A percentile compares a stretch with the other conserved stretches of the same genome.
Evolutionary conservation across 495 filamentous ascomycete species (phyloP).

Genomic region (Lasiosphaeriaceae sp.): DNA sequence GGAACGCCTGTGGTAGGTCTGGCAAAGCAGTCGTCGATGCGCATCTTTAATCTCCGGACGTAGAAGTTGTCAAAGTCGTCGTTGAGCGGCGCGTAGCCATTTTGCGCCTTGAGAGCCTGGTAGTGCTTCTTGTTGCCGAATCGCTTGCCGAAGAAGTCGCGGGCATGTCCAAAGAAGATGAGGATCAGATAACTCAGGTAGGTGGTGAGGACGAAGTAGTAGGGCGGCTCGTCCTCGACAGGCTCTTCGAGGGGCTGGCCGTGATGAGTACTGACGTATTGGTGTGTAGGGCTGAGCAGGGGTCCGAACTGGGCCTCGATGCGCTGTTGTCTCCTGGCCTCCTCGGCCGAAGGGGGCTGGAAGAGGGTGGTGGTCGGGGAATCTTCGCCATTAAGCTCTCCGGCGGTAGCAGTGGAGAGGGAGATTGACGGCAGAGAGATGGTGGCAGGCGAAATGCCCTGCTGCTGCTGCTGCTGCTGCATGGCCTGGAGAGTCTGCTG

Average conservation of each 20-base stretch:
- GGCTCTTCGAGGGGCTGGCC: slow-evolving; percentile 75
- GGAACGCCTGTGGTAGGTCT: slow-evolving; percentile 90
- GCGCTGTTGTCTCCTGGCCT: slow-evolving; percentile 68
- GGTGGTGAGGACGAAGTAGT: slow-evolving; percentile 93
- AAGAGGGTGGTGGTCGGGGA: slow-evolving; percentile 73
- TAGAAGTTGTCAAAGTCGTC: slow-evolving; percentile 99
- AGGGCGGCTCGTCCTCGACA: slow-evolving; percentile 91
- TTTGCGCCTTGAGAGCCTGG: slow-evolving; percentile 70
- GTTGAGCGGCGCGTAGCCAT: slow-evolving; percentile 95
- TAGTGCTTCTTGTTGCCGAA: slow-evolving; percentile 79
- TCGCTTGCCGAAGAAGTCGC: slow-evolving; percentile 97
- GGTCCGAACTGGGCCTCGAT: slow-evolving; percentile 91
- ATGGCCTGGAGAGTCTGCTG: slow-evolving; percentile 60
- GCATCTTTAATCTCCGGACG: slow-evolving; percentile 82
- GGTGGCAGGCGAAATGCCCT: slow-evolving; percentile 58
- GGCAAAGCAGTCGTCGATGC: slow-evolving; percentile 95
- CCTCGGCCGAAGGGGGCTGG: slow-evolving; percentile 83
- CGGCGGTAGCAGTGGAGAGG: slow-evolving; percentile 80
- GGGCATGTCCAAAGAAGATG: slow-evolving; percentile 90
- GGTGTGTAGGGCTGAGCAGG: slow-evolving; percentile 71
- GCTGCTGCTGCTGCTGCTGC: slow-evolving; percentile 50
- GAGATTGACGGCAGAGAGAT: slow-evolving; percentile 88
- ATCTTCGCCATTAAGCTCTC: slow-evolving; percentile 66
- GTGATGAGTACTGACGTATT: slow-evolving; percentile 75
- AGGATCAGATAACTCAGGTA: slow-evolving; percentile 96